Evolutionary conservation across 495 filamentous ascomycete genomes (phyloP), one percentile per base, ranked within the genome.

Genomic region (Antarctomyces pellizariae): DNA sequence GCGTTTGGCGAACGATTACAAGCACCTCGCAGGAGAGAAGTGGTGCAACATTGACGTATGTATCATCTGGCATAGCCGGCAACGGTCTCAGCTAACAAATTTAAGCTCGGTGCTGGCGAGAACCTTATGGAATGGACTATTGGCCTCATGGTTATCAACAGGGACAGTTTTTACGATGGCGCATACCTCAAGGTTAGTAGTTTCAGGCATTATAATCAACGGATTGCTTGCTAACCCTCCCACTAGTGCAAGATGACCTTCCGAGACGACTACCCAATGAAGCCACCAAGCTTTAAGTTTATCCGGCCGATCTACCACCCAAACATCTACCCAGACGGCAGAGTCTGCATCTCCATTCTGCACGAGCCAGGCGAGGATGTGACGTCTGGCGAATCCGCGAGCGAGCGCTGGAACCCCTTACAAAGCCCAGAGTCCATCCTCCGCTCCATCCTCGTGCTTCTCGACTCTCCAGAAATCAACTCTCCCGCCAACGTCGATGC

Each of bases 401-500:
- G 54, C 39, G 86, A 97, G 49, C 74, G 86, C 25, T 97, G 86
- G 86, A 76, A 71, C 1, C 79, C 86, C 4, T 70, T 80, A 4
- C 86, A 93, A 41, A 70, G 82, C 5, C 83, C 86, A 30, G 86
- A 93, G 49, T 82, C 80, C 26, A 82, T 97, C 8, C 65, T 97
- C 10, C 74, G 90, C 26, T 90, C 79, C 11, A 75, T 93, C 10
- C 59, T 97, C 10, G 74, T 80, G n/a, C 67, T 97, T 1, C 69
- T 97, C 22, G 86, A 97, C 43, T 75, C 89, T 43, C 77, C 86
- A 9, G 86, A 97, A 44, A 74, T 84, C 36, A 76, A 67, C 32
- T 90, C 78, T 3, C 79, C 86, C 0, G 86, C 86, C 31, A 95
- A 97, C 39, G 86, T 95, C 26, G 84, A 95, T 39, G 86, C 86